These are phyloP conservation scores for Tylopilus rubrobrunneus DNA, from an alignment of 768 basidiomycete species.

Conservation along the genomic window DNA sequence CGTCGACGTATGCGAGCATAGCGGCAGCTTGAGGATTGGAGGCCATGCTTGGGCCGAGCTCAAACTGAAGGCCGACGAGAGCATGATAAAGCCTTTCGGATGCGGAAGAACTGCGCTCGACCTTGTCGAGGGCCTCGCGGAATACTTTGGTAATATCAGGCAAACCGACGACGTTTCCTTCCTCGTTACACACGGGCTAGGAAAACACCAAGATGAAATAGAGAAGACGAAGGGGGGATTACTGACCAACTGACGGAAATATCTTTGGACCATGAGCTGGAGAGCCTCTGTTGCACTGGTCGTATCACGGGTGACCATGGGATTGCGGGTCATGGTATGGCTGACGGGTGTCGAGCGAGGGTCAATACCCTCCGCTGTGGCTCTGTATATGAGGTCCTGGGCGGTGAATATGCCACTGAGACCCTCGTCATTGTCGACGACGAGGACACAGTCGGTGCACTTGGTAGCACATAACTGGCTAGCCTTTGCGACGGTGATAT, in stretches of 20 bases:
- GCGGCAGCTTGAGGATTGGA: constrained; percentile 95
- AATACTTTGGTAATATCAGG: constrained; percentile 99
- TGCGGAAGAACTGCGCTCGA: constrained; percentile 94
- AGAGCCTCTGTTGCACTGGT: constrained; percentile 97
- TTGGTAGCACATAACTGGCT: constrained; percentile 98
- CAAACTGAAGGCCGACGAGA: constrained; percentile 96
- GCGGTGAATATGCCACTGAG: constrained; percentile 99
- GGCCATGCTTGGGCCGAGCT: constrained; percentile 75
- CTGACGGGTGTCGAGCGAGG: constrained; percentile 88
- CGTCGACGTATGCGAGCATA: constrained; percentile 97
- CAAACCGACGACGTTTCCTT: constrained; percentile 97
- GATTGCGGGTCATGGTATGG: constrained; percentile 96
- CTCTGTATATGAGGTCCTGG: constrained; percentile 96
- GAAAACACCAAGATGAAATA: constrained; percentile 27
- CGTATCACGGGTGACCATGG: constrained; percentile 98
- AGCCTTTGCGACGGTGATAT: constrained; percentile 93
- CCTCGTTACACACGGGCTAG: constrained; percentile 99
- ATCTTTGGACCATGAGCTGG: constrained; percentile 94
- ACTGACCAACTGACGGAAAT: constrained; percentile 92
- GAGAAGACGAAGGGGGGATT: not conserved
- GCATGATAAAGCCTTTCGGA: constrained; percentile 96
- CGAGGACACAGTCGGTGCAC: constrained; percentile 97
- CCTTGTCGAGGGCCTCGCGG: constrained; percentile 96
- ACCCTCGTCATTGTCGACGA: constrained; percentile 97
- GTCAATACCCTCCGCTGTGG: constrained; percentile 91